Conservation (phyloP, 495 filamentous ascomycete genomes). For the Viridothelium virens region DNA sequence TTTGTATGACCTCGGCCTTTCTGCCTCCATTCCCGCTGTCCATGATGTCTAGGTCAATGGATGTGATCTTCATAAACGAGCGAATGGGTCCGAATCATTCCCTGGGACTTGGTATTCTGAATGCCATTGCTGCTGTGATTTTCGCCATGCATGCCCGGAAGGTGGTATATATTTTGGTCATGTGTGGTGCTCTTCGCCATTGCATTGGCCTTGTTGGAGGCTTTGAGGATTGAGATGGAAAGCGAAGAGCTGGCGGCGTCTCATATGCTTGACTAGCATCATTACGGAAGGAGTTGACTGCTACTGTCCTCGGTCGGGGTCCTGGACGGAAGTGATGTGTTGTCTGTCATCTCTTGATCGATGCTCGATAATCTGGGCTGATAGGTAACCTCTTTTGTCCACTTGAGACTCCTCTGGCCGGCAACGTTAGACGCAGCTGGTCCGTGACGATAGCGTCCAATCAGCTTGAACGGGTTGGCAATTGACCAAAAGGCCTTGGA, state of each 20-base stretch:
- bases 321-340: too few relatives aligned
- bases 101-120: not conserved
- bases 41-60: not conserved
- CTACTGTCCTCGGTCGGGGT: too few relatives aligned
- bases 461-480: not conserved
- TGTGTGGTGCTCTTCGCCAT: conserved; percentile 15
- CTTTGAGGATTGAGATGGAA: conserved; percentile 14
- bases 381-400: not conserved
- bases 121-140: conserved; percentile 11
- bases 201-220: conserved; percentile 13
- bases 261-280: not conserved
- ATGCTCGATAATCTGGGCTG: not conserved
- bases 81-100: not conserved
- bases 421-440: not conserved
- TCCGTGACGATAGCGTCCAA: not conserved
- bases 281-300: too few relatives aligned
- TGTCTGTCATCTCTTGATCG: too few relatives aligned
- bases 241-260: not conserved
- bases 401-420: not conserved
- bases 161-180: conserved; percentile 19
- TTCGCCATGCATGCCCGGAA: conserved; percentile 16
- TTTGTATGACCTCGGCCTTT: not conserved
- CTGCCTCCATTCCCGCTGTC: not conserved
- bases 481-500: not conserved
- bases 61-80: not conserved